Percentiles rank a stretch among this genome's conserved stretches.
phyloP scores from a whole-genome alignment of 176 grass and related monocot genomes.

The Cocos nucifera region DNA sequence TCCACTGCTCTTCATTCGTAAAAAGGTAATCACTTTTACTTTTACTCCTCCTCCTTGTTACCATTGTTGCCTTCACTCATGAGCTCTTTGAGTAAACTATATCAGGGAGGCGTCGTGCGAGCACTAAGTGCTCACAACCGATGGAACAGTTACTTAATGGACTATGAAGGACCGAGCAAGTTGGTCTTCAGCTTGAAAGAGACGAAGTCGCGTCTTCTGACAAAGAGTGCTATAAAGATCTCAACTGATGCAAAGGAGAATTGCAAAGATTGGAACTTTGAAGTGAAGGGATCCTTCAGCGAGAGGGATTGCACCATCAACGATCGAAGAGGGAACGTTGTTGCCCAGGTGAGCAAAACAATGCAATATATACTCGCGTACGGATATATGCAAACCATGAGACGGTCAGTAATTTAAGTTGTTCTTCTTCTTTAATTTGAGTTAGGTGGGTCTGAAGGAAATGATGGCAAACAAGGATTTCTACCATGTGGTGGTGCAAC shows the following conservation, averaged over 20 bases:
- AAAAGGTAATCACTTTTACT: conserved; percentile 38
- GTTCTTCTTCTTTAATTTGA: too few species aligned
- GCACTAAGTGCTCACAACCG: conserved; percentile 52
- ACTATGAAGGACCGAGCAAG: conserved; percentile 49
- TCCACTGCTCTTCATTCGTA: conserved; percentile 57
- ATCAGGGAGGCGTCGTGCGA: conserved; percentile 59
- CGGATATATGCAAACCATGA: too few species aligned
- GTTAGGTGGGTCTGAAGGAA: conserved; percentile 59
- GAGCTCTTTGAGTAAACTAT: background rate
- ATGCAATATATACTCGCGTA: background rate
- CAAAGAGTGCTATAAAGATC: conserved; percentile 42
- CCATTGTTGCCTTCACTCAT: background rate
- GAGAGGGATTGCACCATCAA: conserved; percentile 62
- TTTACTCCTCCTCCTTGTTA: background rate
- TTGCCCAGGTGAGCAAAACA: conserved; percentile 54
- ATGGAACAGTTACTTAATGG: conserved; percentile 64
- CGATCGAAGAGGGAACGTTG: conserved; percentile 41
- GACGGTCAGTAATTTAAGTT: too few species aligned
- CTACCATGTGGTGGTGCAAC: conserved; percentile 77
- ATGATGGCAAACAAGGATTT: conserved; percentile 61
- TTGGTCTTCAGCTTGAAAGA: conserved; percentile 64
- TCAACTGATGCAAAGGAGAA: conserved; percentile 43
- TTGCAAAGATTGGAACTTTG: conserved; percentile 55
- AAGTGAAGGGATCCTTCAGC: conserved; percentile 63
- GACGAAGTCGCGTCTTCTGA: conserved; percentile 43